These are phyloP conservation scores for Malassezia pachydermatis DNA, from an alignment of 1,284 basidiomycete genomes.

Conservation along the genomic window DNA sequence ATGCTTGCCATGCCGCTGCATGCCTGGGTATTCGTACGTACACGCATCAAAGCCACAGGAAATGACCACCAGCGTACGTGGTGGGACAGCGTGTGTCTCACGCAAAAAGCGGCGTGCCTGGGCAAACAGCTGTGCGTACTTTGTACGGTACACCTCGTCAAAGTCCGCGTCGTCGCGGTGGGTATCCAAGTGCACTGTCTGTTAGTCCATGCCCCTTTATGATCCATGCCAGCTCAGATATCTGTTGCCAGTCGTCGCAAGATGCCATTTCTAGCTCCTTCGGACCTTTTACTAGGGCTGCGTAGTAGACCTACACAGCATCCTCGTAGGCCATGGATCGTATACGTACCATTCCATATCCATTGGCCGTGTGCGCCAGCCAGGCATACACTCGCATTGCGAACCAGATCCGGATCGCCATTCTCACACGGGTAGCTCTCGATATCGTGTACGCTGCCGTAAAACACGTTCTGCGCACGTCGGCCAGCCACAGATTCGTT, in stretches of 20 bases:
- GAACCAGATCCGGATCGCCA: constrained; percentile 65
- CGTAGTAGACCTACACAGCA: constrained; percentile 14
- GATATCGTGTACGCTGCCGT: constrained; percentile 81
- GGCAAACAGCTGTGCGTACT: constrained; percentile 62
- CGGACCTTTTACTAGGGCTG: constrained; percentile 39
- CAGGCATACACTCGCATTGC: constrained; percentile 68
- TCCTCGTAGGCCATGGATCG: not conserved
- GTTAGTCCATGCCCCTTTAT: constrained; percentile 12
- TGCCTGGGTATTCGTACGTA: constrained; percentile 77
- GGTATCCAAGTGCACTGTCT: constrained; percentile 71
- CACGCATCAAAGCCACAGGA: constrained; percentile 77
- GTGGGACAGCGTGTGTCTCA: constrained; percentile 57
- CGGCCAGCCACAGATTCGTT: constrained; percentile 19
- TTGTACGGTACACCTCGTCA: constrained; percentile 62
- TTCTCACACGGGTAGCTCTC: constrained; percentile 84
- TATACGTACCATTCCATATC: constrained; percentile 52
- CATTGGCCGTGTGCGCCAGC: constrained; percentile 77
- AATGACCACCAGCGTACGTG: constrained; percentile 61
- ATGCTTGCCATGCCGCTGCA: constrained; percentile 83
- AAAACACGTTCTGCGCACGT: constrained; percentile 60
- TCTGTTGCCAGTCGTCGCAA: constrained; percentile 3
- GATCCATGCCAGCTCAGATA: constrained; percentile 1
- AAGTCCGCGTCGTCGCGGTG: constrained; percentile 69
- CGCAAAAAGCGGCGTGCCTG: constrained; percentile 66
- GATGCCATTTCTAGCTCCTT: constrained; percentile 15